Evolutionary conservation across 2,329 filamentous ascomycete species (phyloP).

Genomic region (Lachnellula hyalina): DNA sequence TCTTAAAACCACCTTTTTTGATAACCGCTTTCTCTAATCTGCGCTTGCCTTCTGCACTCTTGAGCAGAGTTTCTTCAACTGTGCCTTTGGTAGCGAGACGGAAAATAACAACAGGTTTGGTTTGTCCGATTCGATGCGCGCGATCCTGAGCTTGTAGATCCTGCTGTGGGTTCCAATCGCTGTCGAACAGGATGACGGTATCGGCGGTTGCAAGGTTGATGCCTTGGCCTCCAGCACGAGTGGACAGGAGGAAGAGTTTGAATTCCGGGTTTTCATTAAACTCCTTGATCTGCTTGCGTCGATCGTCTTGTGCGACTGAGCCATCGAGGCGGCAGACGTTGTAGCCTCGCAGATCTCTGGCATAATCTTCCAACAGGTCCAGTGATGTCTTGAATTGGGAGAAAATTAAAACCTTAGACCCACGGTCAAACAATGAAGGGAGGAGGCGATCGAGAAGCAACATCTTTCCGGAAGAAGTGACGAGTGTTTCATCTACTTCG

Average conservation of each 20-base stretch:
- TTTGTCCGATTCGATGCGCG: slow-evolving; percentile 91
- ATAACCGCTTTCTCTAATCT: slow-evolving; percentile 92
- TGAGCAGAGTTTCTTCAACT: slow-evolving; percentile 80
- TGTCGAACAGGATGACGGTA: slow-evolving; percentile 88
- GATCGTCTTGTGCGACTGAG: slow-evolving; percentile 68
- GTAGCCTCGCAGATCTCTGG: slow-evolving; percentile 70
- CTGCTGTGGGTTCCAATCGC: slow-evolving; percentile 92
- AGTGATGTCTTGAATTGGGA: slow-evolving; percentile 95
- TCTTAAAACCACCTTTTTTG: slow-evolving; percentile 80
- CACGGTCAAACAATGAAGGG: slow-evolving; percentile 63
- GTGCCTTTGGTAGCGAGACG: slow-evolving; percentile 89
- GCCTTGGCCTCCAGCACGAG: slow-evolving; percentile 86
- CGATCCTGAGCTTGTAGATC: slow-evolving; percentile 96
- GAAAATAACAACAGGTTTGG: slow-evolving; percentile 85
- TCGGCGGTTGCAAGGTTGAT: slow-evolving; percentile 92
- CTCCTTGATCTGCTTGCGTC: slow-evolving; percentile 63
- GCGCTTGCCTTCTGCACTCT: slow-evolving; percentile 86
- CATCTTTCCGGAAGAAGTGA: slow-evolving; percentile 93
- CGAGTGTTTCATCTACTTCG: slow-evolving; percentile 69
- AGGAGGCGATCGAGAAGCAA: slow-evolving; percentile 84
- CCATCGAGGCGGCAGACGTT: slow-evolving; percentile 87
- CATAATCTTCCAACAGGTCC: slow-evolving; percentile 86
- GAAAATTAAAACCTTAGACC: slow-evolving; percentile 92
- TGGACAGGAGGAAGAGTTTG: slow-evolving; percentile 82
- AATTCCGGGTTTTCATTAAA: slow-evolving; percentile 63